Conservation (phyloP, 768 basidiomycete genomes). For the Pisolithus microcarpus region DNA sequence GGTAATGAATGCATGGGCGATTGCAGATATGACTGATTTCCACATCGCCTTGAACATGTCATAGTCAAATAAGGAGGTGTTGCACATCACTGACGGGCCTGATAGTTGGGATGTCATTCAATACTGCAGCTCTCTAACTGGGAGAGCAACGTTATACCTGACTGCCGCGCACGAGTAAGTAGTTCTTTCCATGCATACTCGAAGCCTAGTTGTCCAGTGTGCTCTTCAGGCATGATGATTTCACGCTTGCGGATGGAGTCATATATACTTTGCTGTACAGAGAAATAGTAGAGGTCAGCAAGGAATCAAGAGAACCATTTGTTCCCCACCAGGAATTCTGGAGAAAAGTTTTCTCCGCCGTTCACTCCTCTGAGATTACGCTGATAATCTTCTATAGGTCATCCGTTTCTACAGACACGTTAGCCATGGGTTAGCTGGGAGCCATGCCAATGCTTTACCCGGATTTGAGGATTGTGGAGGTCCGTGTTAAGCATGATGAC, state of each 20-base stretch:
- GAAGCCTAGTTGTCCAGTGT: conserved; percentile 92
- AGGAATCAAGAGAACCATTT: background rate
- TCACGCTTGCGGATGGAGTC: conserved; percentile 92
- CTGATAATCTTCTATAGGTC: conserved; percentile 90
- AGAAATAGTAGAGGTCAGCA: conserved; percentile 5
- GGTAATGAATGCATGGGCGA: conserved; percentile 91
- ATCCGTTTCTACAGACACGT: conserved; percentile 71
- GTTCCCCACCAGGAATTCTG: conserved; percentile 70
- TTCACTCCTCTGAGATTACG: conserved; percentile 92
- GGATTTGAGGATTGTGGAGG: conserved; percentile 87
- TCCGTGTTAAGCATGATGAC: conserved; percentile 99
- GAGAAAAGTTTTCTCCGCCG: conserved; percentile 71
- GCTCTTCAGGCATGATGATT: conserved; percentile 97
- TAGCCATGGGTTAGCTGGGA: background rate
- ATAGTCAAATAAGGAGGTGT: conserved; percentile 73
- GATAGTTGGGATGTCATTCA: conserved; percentile 42
- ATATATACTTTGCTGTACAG: conserved; percentile 74
- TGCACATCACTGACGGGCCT: conserved; percentile 55
- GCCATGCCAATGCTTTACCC: conserved; percentile 38
- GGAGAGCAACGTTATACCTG: conserved; percentile 41
- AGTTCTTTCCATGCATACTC: conserved; percentile 99
- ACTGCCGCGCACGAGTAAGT: conserved; percentile 68
- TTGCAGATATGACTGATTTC: conserved; percentile 89
- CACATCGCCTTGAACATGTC: conserved; percentile 94
- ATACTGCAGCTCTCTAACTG: background rate